phyloP scores from a whole-genome alignment of 163 green algal species.

The Scenedesmus sp. region DNA sequence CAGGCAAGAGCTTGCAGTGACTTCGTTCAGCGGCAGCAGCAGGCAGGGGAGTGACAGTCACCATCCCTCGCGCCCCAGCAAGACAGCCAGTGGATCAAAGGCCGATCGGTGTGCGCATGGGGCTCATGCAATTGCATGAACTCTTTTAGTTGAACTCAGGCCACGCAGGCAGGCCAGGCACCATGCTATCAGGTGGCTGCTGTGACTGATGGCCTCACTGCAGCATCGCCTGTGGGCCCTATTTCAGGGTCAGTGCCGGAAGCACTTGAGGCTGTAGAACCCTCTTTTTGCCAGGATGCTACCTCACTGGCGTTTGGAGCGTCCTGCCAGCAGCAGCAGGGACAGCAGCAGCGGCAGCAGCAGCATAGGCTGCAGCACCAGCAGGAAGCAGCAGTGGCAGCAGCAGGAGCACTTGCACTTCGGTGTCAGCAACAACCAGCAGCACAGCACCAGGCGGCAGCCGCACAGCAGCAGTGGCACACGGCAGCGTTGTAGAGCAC shows the following conservation, averaged over 20 bases:
- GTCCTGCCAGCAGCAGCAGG: not conserved
- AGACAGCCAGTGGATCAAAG: not conserved
- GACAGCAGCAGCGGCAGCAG: not conserved
- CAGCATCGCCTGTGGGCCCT: not conserved
- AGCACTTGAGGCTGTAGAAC: not conserved
- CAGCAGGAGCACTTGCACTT: not conserved
- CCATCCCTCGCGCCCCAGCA: not conserved
- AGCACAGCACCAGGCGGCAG: not conserved
- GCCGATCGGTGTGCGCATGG: not conserved
- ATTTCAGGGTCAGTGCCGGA: not conserved
- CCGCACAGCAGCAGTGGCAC: not conserved
- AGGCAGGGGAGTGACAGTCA: not conserved
- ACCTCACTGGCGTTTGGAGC: not conserved
- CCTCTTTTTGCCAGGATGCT: not conserved
- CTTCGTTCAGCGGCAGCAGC: not conserved
- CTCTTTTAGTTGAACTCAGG: not conserved
- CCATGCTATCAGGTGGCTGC: not conserved
- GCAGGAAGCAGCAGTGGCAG: not conserved
- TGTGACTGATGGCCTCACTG: not conserved
- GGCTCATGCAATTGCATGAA: not conserved
- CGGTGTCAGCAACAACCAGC: no score
- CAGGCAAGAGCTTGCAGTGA: not conserved
- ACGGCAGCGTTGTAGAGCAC: not conserved
- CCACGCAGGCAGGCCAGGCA: not conserved
- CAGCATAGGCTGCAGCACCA: conserved; percentile 18